Evolutionary conservation across 108 stramenopile species (phyloP).

Genomic region (Cyclotella distinguenda): DNA sequence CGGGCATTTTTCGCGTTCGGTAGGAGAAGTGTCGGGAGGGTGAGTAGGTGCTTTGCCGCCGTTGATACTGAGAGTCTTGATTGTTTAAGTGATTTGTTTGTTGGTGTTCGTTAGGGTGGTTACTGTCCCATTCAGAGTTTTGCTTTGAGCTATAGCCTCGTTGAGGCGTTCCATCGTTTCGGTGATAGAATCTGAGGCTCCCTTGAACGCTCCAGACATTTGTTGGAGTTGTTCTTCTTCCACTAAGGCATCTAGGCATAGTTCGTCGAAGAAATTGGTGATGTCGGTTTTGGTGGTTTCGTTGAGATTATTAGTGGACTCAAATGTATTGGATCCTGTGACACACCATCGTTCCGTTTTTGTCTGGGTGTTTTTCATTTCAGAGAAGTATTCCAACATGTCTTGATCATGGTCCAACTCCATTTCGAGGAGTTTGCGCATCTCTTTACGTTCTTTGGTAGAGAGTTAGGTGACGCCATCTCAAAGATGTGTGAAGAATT

Average conservation of each 20-base stretch:
- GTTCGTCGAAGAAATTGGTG: not conserved
- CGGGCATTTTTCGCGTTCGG: not conserved
- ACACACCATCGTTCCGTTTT: not conserved
- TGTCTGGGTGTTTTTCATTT: not conserved
- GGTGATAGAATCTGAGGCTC: not conserved
- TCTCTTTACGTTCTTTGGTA: not conserved
- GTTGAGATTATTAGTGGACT: not conserved
- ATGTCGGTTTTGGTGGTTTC: not conserved
- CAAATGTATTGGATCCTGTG: not conserved
- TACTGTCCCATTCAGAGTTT: not conserved
- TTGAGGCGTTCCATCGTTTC: slow-evolving; percentile 6
- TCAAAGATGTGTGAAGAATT: not conserved
- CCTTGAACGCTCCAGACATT: not conserved
- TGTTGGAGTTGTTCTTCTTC: not conserved
- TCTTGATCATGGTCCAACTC: not conserved
- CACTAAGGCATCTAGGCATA: not conserved
- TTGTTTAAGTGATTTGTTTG: not conserved
- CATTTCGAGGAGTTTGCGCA: not conserved
- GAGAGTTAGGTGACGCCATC: not conserved
- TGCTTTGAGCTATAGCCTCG: not conserved
- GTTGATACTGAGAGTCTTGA: not conserved
- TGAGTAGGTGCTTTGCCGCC: too few relatives aligned
- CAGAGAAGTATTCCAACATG: not conserved
- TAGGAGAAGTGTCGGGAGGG: too few relatives aligned
- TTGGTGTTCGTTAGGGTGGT: slow-evolving; percentile 2